Conservation (phyloP, 441 rosid genomes). For the Syzygium malaccense region DNA sequence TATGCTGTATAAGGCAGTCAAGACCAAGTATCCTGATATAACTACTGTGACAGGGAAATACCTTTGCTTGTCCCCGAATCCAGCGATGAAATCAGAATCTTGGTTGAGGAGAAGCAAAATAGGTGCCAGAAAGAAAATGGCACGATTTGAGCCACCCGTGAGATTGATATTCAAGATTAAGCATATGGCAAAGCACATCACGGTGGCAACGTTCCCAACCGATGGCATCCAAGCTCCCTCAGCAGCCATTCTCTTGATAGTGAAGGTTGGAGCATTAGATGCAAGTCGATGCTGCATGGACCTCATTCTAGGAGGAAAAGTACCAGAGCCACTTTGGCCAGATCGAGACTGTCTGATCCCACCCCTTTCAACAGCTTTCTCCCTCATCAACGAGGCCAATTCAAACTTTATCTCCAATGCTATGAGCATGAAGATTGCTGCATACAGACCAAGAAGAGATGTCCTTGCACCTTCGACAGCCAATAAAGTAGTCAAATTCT, state of each 20-base stretch:
- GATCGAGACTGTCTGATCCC: constrained; percentile 54
- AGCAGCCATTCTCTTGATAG: constrained; percentile 86
- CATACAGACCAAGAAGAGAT: constrained; percentile 93
- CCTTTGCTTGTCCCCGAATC: constrained; percentile 97
- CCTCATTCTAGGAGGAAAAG: constrained; percentile 74
- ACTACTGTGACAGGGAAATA: constrained; percentile 85
- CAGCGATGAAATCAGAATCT: constrained; percentile 93
- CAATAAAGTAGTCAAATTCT: constrained; percentile 60
- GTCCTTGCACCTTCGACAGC: constrained; percentile 99
- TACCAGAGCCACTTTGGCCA: constrained; percentile 38
- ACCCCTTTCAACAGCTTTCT: constrained; percentile 68
- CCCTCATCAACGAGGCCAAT: constrained; percentile 88
- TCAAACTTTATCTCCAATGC: constrained; percentile 92
- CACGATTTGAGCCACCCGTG: constrained; percentile 93
- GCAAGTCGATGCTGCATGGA: constrained; percentile 92
- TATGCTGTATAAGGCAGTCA: constrained; percentile 58
- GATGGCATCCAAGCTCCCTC: constrained; percentile 99
- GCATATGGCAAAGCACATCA: constrained; percentile 96
- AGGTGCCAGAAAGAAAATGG: constrained; percentile 95
- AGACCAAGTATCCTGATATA: constrained; percentile 68
- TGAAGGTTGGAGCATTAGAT: constrained; percentile 60
- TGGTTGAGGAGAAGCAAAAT: constrained; percentile 91
- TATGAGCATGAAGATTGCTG: constrained; percentile 94
- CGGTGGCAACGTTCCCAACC: constrained; percentile 87
- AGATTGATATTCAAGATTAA: constrained; percentile 75